Evolutionary conservation across 1,284 basidiomycete species (phyloP), one percentile per base, ranked within the genome.

Genomic region (Jaminaea rosea): DNA sequence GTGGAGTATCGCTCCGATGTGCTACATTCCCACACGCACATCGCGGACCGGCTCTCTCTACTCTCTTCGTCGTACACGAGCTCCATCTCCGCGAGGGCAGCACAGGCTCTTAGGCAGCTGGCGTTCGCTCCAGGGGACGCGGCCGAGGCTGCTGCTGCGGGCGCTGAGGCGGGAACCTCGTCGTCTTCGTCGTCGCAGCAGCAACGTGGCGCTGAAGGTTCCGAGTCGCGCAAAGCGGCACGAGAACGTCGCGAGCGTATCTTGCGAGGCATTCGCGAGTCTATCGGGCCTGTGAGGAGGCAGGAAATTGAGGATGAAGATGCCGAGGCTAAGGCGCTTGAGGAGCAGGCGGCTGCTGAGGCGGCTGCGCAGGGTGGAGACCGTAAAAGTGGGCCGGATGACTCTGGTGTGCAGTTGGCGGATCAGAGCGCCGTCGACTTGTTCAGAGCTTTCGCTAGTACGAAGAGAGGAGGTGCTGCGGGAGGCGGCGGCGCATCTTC

Each of bases 1-100:
- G 45, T 69, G 37, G 67, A 66, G 21, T 59, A 60, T 52, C 53
- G 53, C n/a, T 53, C 59, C 21, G 61, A 63, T 27, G 51, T 63
- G 26, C 37, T 63, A 15, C 59, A 59, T 8, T 53, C 52, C 3
- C 54, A 44, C 2, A 60, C 61, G 28, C 61, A 63, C 28, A 58
- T 56, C 41, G 58, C 60, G 34, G 56, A 59, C 17, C 61, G 58
- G 46, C 59, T 63, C 50, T 53, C 60, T 27, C 52, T 53, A 26
- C 54, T 63, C 23, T 57, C 61, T 3, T 47, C 50, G 32, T 42
- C 52, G 17, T 63, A 63, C 44, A 48, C 60, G 31, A 56, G 61
- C 26, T 58, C 61, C 10, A 54, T 59, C 24, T 63, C 59, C 2
- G 58, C 61, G 11, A 58, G 60, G 37, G 59, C 59, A 1, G 59